These are phyloP conservation scores for Diaporthe australafricana DNA, from an alignment of 2,329 filamentous ascomycete species.

Conservation along the genomic window DNA sequence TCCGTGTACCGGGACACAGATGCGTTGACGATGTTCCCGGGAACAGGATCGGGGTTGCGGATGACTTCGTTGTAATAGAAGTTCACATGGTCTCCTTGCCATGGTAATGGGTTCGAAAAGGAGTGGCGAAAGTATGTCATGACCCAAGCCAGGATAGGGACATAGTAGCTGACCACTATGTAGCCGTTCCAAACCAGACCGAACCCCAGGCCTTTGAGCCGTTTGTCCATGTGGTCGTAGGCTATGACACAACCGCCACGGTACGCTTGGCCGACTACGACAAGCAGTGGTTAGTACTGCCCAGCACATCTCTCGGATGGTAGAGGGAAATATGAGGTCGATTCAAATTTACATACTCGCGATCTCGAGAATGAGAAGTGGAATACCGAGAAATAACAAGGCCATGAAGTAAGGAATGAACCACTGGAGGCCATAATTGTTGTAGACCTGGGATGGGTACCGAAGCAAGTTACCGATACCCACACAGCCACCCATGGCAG, in stretches of 20 bases:
- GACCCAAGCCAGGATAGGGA: slow-evolving; percentile 5
- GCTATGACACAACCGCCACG: not conserved
- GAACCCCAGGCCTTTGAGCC: slow-evolving; percentile 3
- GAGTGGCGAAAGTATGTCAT: not conserved
- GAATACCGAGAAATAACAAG: not conserved
- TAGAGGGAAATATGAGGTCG: too few species aligned
- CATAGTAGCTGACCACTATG: not conserved
- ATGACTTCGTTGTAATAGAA: slow-evolving; percentile 13
- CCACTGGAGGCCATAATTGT: slow-evolving; percentile 4
- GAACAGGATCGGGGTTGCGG: not conserved
- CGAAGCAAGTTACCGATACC: slow-evolving; percentile 9
- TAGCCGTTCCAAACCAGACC: slow-evolving; percentile 10
- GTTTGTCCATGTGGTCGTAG: slow-evolving; percentile 4
- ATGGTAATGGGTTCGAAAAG: not conserved
- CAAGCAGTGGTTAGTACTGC: not conserved
- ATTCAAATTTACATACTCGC: not conserved
- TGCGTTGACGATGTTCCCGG: not conserved
- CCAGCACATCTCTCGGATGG: too few species aligned
- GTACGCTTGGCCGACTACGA: not conserved
- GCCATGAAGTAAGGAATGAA: not conserved
- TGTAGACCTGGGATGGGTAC: slow-evolving; percentile 9
- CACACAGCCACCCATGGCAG: slow-evolving; percentile 6
- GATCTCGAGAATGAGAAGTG: slow-evolving; percentile 4
- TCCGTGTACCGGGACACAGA: not conserved
- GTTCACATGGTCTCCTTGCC: slow-evolving; percentile 3